Conservation (phyloP, 2,329 filamentous ascomycete genomes). For the Pseudogymnoascus sp. region DNA sequence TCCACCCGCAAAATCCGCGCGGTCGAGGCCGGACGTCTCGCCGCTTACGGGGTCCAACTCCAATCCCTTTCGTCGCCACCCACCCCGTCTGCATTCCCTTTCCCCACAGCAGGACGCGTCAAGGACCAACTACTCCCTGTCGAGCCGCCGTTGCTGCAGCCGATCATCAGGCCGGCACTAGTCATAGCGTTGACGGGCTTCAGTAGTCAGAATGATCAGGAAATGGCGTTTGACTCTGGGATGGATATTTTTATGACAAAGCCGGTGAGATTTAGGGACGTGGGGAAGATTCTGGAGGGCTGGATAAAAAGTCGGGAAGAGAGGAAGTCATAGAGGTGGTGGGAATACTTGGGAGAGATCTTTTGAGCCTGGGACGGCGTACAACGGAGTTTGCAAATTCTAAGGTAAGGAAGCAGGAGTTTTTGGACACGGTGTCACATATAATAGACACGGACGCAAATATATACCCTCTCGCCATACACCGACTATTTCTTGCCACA, state of each 20-base stretch:
- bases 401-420: not conserved
- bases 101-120: not conserved
- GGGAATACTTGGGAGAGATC: not conserved
- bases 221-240: slow-evolving; percentile 41
- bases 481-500: not conserved
- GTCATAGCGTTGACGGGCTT: slow-evolving; percentile 45
- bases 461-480: not conserved
- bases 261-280: slow-evolving; percentile 30
- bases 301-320: slow-evolving; percentile 12
- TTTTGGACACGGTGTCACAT: not conserved
- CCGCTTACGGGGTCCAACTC: slow-evolving; percentile 17
- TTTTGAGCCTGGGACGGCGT: not conserved
- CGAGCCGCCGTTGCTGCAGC: slow-evolving; percentile 27
- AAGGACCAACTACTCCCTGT: not conserved
- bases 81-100: slow-evolving; percentile 10
- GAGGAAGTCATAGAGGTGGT: not conserved
- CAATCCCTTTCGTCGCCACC: slow-evolving; percentile 12
- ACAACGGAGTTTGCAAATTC: not conserved
- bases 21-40: slow-evolving; percentile 32
- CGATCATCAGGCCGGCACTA: slow-evolving; percentile 25
- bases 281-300: slow-evolving; percentile 18
- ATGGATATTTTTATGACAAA: slow-evolving; percentile 46
- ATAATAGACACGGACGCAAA: not conserved
- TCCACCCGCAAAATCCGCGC: slow-evolving; percentile 39
- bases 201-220: slow-evolving; percentile 38